A percentile compares a stretch with the other conserved stretches of the same genome.
These are phyloP conservation scores for Myxozyma vanderwaltii DNA, from an alignment of 805 yeast species.

Conservation along the genomic window DNA sequence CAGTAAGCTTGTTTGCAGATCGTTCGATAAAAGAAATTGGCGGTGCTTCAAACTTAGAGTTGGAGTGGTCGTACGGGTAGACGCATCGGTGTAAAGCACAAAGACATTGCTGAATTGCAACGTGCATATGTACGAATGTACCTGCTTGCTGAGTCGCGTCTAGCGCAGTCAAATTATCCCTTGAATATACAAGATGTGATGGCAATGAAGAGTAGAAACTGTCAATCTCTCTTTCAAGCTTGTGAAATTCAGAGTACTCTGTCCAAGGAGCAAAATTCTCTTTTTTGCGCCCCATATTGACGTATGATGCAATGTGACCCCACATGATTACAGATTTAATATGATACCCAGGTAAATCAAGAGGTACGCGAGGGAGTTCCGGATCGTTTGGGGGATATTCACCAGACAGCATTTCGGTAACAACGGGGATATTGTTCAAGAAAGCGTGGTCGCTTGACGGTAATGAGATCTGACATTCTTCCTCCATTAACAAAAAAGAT, in stretches of 20 bases:
- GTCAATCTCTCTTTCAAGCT: constrained; percentile 35
- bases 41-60: constrained; percentile 38
- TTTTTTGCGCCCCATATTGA: constrained; percentile 35
- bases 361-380: constrained; percentile 34
- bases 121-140: constrained; percentile 42
- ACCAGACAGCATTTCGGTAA: constrained; percentile 36
- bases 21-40: constrained; percentile 40
- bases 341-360: constrained; percentile 36
- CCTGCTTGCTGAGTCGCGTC: constrained; percentile 38
- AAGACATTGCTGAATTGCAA: constrained; percentile 38
- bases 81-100: constrained; percentile 41
- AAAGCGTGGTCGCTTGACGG: constrained; percentile 41
- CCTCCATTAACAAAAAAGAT: constrained; percentile 38
- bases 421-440: constrained; percentile 37
- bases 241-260: constrained; percentile 36
- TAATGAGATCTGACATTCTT: constrained; percentile 36
- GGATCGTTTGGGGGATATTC: constrained; percentile 35
- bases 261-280: constrained; percentile 42
- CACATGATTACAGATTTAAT: constrained; percentile 36
- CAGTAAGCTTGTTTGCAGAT: constrained; percentile 39
- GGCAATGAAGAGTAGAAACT: constrained; percentile 36
- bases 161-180: constrained; percentile 35
- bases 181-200: constrained; percentile 35
- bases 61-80: constrained; percentile 39
- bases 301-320: constrained; percentile 37